Evolutionary conservation across 768 basidiomycete species (phyloP).

Genomic region (Tylopilus sp.): DNA sequence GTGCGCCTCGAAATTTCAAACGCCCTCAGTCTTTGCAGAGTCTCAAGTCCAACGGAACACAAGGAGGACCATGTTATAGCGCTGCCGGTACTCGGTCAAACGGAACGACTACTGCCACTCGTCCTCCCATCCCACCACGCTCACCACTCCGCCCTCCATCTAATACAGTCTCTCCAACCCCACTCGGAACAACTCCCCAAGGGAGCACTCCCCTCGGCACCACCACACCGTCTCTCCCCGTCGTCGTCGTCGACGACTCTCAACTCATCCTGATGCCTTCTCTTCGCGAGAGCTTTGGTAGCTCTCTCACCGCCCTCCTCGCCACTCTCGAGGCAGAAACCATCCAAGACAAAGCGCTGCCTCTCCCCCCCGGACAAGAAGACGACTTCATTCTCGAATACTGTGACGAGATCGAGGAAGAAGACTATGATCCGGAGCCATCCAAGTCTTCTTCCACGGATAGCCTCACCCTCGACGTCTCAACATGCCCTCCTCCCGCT

Average conservation of each 20-base stretch:
- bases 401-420: conserved; percentile 23
- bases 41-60: conserved; percentile 21
- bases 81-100: conserved; percentile 5
- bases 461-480: conserved; percentile 21
- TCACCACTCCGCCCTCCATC: conserved; percentile 28
- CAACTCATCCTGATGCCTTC: conserved; percentile 25
- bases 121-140: conserved; percentile 25
- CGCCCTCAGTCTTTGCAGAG: conserved; percentile 29
- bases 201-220: neutral
- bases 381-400: conserved; percentile 19
- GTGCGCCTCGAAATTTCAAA: conserved; percentile 35
- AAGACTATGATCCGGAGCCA: conserved; percentile 25
- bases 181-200: conserved; percentile 13
- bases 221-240: neutral
- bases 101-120: conserved; percentile 3
- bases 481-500: conserved; percentile 4
- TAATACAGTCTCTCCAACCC: conserved; percentile 3
- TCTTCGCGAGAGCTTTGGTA: conserved; percentile 30
- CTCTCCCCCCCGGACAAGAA: conserved; percentile 27
- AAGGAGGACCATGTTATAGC: conserved; percentile 5
- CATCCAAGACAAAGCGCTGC: conserved; percentile 30
- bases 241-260: conserved; percentile 13
- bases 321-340: conserved; percentile 29
- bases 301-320: conserved; percentile 30
- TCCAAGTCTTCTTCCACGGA: conserved; percentile 39